These are phyloP conservation scores for Neurospora intermedia DNA, from an alignment of 495 filamentous ascomycete genomes.

Conservation along the genomic window DNA sequence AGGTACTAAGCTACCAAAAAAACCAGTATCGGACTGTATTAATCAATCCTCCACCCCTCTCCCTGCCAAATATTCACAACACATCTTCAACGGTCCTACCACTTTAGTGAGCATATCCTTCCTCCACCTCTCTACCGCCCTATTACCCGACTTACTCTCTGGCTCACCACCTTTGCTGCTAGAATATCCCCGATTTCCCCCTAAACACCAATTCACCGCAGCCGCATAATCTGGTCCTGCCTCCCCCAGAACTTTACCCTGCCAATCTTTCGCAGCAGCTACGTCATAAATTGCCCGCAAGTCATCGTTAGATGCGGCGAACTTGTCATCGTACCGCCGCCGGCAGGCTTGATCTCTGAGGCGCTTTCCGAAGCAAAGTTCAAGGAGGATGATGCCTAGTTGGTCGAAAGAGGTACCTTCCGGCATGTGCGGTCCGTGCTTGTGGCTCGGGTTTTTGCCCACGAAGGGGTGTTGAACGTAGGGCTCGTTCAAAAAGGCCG, in stretches of 20 bases:
- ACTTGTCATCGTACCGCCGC: neutral
- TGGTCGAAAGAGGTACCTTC: neutral
- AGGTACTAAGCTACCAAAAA: too few relatives aligned
- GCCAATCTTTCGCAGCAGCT: neutral
- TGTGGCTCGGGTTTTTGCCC: neutral
- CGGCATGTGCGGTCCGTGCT: neutral
- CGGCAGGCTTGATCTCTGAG: conserved; percentile 16
- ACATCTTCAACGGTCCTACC: neutral
- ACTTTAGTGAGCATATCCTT: neutral
- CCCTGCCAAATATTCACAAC: neutral
- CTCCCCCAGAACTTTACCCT: conserved; percentile 19
- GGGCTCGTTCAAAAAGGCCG: neutral
- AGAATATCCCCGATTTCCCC: neutral
- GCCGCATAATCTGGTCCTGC: conserved; percentile 23
- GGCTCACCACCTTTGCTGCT: too few relatives aligned
- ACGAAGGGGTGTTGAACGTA: neutral
- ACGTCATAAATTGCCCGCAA: neutral
- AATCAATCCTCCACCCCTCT: neutral
- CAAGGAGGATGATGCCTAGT: conserved; percentile 23
- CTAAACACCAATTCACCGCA: conserved; percentile 28
- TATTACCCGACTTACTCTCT: too few relatives aligned
- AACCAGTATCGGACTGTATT: too few relatives aligned
- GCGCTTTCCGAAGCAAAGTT: conserved; percentile 26
- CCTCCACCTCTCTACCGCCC: neutral
- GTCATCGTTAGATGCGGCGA: neutral